These are phyloP conservation scores for Ormosia semicastrata DNA, from an alignment of 306 rosid species.

Conservation along the genomic window DNA sequence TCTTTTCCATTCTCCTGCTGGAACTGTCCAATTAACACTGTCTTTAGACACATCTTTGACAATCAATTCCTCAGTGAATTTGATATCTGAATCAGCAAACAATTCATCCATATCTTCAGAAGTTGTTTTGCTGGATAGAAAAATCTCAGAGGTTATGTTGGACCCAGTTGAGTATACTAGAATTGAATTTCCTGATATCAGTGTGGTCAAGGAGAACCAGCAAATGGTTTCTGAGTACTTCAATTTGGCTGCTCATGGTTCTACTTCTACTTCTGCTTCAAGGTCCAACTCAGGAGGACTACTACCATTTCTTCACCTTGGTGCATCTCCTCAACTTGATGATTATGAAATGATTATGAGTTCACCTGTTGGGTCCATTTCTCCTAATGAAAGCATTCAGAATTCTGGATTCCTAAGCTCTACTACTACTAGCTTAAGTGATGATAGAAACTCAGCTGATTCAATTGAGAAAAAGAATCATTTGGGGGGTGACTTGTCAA, in stretches of 20 bases:
- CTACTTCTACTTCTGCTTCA: conserved; percentile 21
- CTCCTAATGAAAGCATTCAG: conserved; percentile 67
- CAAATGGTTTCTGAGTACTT: conserved; percentile 87
- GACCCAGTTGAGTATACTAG: conserved; percentile 79
- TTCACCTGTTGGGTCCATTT: conserved; percentile 50
- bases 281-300: conserved; percentile 41
- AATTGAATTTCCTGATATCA: conserved; percentile 82
- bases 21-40: conserved; percentile 68
- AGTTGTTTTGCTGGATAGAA: conserved; percentile 72
- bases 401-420: conserved; percentile 79
- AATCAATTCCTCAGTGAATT: conserved; percentile 26
- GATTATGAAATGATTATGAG: conserved; percentile 72
- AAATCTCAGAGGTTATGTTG: conserved; percentile 46
- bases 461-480: conserved; percentile 59
- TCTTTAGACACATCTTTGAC: conserved; percentile 50
- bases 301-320: conserved; percentile 78
- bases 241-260: conserved; percentile 35
- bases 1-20: conserved; percentile 96
- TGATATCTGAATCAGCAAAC: conserved; percentile 38
- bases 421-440: conserved; percentile 69
- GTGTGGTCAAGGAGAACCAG: conserved; percentile 67
- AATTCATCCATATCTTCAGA: conserved; percentile 86
- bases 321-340: conserved; percentile 51
- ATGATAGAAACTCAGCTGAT: conserved; percentile 67
- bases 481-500: conserved; percentile 35